phyloP scores from a whole-genome alignment of 305 asterid species.

The Fraxinus xanthoxyloides region DNA sequence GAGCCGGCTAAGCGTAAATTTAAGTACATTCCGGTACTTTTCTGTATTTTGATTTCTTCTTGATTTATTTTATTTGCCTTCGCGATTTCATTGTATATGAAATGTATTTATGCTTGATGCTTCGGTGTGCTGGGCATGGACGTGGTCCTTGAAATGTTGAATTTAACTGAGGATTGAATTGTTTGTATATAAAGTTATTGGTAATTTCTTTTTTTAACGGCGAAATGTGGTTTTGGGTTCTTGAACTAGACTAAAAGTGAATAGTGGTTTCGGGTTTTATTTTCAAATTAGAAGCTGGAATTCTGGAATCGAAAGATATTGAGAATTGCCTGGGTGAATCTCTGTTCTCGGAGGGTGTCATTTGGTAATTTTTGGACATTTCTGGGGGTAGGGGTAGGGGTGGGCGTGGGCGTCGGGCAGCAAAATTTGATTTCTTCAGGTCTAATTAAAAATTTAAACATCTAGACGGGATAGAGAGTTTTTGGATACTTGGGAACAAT shows the following conservation, averaged over 20 bases:
- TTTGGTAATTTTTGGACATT: not conserved
- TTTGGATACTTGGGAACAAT: not conserved
- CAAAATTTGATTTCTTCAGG: not conserved
- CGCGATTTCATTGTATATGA: not conserved
- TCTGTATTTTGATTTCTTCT: slow-evolving; percentile 18
- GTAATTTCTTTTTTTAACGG: not conserved
- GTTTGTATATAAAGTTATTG: not conserved
- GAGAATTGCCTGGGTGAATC: not conserved
- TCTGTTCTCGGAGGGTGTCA: not conserved
- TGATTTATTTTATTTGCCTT: not conserved
- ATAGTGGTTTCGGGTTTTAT: slow-evolving; percentile 18
- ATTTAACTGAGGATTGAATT: not conserved
- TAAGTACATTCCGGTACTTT: slow-evolving; percentile 84
- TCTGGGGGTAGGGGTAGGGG: not conserved
- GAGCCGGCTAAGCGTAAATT: slow-evolving; percentile 70
- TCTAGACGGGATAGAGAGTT: not conserved
- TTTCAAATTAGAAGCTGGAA: slow-evolving; percentile 4
- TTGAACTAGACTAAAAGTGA: not conserved
- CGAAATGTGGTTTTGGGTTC: slow-evolving; percentile 13
- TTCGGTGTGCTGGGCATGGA: not conserved
- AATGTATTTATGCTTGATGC: not conserved
- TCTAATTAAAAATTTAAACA: slow-evolving; percentile 3
- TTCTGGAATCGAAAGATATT: not conserved
- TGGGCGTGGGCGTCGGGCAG: not conserved
- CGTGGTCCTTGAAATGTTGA: not conserved